Conservation (phyloP, 148 eudicot species). For the Silene latifolia region DNA sequence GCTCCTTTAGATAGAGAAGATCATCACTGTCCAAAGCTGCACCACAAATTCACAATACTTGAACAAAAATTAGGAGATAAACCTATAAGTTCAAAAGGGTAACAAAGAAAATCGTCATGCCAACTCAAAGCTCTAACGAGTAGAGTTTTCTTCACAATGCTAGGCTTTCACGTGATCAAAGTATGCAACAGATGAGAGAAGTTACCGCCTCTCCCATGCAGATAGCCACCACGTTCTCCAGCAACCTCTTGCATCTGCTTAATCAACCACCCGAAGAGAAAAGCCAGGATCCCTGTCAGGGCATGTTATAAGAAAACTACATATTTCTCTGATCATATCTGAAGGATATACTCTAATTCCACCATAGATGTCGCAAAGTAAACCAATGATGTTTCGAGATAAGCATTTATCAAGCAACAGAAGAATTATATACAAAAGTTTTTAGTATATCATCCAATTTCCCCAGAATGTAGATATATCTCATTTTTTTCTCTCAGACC, state of each 20-base stretch:
- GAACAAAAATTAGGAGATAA: slow-evolving; percentile 22
- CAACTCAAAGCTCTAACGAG: background rate
- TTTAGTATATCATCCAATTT: too few species aligned
- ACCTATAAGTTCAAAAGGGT: background rate
- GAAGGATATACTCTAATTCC: background rate
- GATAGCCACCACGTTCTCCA: slow-evolving; percentile 99
- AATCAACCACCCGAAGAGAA: slow-evolving; percentile 59
- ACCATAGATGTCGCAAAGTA: too few species aligned
- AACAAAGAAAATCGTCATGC: background rate
- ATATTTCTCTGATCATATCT: slow-evolving; percentile 16
- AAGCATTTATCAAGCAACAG: background rate
- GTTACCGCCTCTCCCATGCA: slow-evolving; percentile 96
- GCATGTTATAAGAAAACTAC: slow-evolving; percentile 78
- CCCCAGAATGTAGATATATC: background rate
- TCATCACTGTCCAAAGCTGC: slow-evolving; percentile 99
- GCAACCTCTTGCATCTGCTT: slow-evolving; percentile 99
- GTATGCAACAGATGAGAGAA: slow-evolving; percentile 13
- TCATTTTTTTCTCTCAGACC: background rate
- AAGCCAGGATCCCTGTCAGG: slow-evolving; percentile 98
- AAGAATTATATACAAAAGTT: too few species aligned
- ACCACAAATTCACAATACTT: slow-evolving; percentile 41
- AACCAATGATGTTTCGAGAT: background rate
- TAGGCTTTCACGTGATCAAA: background rate
- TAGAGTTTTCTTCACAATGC: background rate
- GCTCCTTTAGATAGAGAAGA: slow-evolving; percentile 95